Evolutionary conservation across 2,329 filamentous ascomycete genomes (phyloP).

Genomic region (Dendryphion nanum): DNA sequence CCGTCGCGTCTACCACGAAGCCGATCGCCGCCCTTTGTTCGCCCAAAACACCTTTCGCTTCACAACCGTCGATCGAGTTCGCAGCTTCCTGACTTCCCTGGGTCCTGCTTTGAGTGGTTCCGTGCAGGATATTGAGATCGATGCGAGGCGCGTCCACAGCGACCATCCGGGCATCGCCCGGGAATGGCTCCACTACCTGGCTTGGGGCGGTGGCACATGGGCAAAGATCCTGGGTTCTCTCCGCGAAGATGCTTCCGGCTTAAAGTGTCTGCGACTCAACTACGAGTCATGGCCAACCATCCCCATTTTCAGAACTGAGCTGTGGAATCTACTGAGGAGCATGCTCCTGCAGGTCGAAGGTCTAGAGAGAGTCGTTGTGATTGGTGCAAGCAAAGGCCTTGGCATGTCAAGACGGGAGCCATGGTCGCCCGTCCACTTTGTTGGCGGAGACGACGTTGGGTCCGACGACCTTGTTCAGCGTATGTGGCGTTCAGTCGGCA

Average conservation of each 20-base stretch:
- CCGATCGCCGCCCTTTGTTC: constrained; percentile 29
- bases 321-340: constrained; percentile 32
- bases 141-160: constrained; percentile 29
- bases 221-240: constrained; percentile 21
- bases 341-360: constrained; percentile 26
- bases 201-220: constrained; percentile 19
- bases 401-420: constrained; percentile 30
- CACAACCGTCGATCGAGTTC: constrained; percentile 28
- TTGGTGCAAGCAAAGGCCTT: constrained; percentile 30
- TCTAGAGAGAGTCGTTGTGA: constrained; percentile 32
- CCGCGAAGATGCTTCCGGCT: constrained; percentile 23
- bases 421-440: constrained; percentile 38
- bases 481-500: constrained; percentile 30
- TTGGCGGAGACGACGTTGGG: constrained; percentile 37
- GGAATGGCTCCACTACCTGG: constrained; percentile 39
- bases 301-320: constrained; percentile 23
- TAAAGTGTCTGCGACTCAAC: constrained; percentile 35
- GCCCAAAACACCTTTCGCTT: constrained; percentile 38
- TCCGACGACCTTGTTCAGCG: constrained; percentile 29
- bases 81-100: constrained; percentile 27
- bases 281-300: constrained; percentile 35
- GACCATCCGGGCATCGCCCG: constrained; percentile 20
- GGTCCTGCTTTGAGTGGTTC: constrained; percentile 15
- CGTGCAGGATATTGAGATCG: constrained; percentile 37
- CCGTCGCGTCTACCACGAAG: constrained; percentile 33